Percentiles rank a stretch among this genome's conserved stretches.
phyloP scores from a whole-genome alignment of 2,329 filamentous ascomycete genomes.

The Ceratocystiopsis brevicomis region DNA sequence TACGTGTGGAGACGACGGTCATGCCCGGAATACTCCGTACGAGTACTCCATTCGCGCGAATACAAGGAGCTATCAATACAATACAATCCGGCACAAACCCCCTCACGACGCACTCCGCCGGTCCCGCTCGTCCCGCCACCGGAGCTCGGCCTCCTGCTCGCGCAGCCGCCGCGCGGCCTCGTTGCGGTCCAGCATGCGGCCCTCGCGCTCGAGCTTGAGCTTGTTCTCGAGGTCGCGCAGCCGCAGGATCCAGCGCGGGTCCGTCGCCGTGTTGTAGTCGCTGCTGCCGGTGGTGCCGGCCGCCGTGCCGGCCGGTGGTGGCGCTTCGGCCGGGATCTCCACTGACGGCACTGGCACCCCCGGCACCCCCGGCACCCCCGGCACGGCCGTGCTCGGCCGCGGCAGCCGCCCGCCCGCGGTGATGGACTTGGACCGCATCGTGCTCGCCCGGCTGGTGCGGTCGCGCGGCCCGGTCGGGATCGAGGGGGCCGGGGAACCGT shows the following conservation, averaged over 20 bases:
- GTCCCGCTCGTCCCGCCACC: constrained; percentile 7
- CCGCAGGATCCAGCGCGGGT: constrained; percentile 69
- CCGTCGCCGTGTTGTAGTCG: constrained; percentile 18
- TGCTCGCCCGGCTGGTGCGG: constrained; percentile 12
- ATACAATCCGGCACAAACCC: no score
- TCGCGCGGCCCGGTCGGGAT: constrained; percentile 35
- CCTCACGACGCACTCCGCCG: neutral
- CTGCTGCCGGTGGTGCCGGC: no score
- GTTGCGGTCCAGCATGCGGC: constrained; percentile 61
- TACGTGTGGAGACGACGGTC: no score
- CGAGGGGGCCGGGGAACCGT: constrained; percentile 32
- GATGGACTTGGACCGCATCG: constrained; percentile 6
- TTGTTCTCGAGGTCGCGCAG: constrained; percentile 75
- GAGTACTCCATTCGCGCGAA: no score
- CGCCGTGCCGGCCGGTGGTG: no score
- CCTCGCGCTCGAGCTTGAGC: constrained; percentile 79
- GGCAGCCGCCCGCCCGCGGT: constrained; percentile 5
- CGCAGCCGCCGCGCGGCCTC: constrained; percentile 66
- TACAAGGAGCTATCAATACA: no score
- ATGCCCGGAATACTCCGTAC: no score
- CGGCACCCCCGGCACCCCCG: no score
- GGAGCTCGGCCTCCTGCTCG: constrained; percentile 23
- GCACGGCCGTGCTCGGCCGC: neutral
- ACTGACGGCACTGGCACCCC: no score
- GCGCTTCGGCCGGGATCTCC: no score